These are phyloP conservation scores for Saccharomycopsis sp. DNA, from an alignment of 805 yeast species.

Conservation along the genomic window DNA sequence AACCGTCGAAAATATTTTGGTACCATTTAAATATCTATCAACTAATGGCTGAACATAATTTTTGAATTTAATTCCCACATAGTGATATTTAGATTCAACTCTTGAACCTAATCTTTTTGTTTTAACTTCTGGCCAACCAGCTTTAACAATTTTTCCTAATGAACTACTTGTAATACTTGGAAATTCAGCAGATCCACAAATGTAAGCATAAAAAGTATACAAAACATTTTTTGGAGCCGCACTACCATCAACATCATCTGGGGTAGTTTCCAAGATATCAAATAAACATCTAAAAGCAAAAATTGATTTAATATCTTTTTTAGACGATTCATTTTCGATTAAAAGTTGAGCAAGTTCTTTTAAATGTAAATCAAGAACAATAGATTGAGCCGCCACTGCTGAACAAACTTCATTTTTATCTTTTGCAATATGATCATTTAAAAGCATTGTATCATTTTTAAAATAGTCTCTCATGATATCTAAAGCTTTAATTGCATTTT, in stretches of 20 bases:
- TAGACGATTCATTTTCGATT: not conserved
- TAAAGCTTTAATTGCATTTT: too few relatives aligned
- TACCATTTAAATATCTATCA: not conserved
- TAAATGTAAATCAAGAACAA: not conserved
- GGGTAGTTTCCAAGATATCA: slow-evolving; percentile 22
- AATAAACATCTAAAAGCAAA: slow-evolving; percentile 9
- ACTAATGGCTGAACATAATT: not conserved
- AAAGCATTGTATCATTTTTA: not conserved
- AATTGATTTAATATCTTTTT: slow-evolving; percentile 1
- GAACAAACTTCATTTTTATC: not conserved
- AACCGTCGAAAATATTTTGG: not conserved
- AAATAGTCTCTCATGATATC: not conserved
- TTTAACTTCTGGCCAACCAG: slow-evolving; percentile 53
- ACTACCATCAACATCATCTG: slow-evolving; percentile 18
- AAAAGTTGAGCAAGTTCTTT: not conserved
- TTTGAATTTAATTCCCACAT: slow-evolving; percentile 49
- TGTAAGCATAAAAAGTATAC: slow-evolving; percentile 32
- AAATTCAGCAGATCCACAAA: slow-evolving; percentile 29
- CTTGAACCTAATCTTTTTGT: slow-evolving; percentile 76
- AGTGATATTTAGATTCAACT: slow-evolving; percentile 77
- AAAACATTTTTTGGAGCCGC: slow-evolving; percentile 34
- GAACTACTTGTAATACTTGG: slow-evolving; percentile 62
- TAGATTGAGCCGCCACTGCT: not conserved
- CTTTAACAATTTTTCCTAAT: slow-evolving; percentile 62
- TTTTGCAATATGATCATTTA: not conserved